Evolutionary conservation across 208 protist genomes (phyloP), one percentile per base, ranked within the genome.

Genomic region (Trypanosomatidae sp.): DNA sequence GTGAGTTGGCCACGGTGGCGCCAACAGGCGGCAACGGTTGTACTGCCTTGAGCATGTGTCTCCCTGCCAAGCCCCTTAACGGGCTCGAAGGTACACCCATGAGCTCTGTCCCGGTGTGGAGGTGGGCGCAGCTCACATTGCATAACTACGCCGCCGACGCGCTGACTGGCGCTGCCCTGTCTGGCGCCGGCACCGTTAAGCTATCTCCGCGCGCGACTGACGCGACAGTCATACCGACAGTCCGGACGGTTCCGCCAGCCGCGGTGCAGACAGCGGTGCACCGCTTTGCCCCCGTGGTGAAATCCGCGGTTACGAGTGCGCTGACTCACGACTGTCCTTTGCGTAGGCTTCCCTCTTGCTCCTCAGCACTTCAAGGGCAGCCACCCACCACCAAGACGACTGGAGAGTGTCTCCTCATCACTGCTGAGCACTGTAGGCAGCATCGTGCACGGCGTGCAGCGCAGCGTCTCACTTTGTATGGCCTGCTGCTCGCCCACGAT

Each of bases 71-170:
- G 1, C 44, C 17, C 13, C 46, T n/a, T 68, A n/a, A 25, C 28
- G 44, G 5, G 3, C 64, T 43, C 43, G 28, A 30, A 50, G 8
- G n/a, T 19, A 41, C 55, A 19, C 22, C 43, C 25, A 56, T 60
- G 30, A 60, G 3, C n/a, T 25, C 56, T 2, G 15, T 30, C 5
- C 12, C 28, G 41, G 36, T 60, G 52, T 41, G 59, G 44, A 39
- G 47, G 44, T 75, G 75, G 75, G 53, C 64, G 6, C 65, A 71
- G 44, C 58, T 65, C 13, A 74, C 75, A 22, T 30, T 80, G 53
- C 75, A 55, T 53, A 80, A 80, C 69, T 58, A 60, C 62, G 75
- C 75, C 19, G 66, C 74, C 1, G 74, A 73, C 17, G 22, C 49
- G 44, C 66, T 79, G 22, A 10, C n/a, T 7, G 47, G 36, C 39